phyloP scores from a whole-genome alignment of 1,284 basidiomycete species.

The Puccinia horiana region DNA sequence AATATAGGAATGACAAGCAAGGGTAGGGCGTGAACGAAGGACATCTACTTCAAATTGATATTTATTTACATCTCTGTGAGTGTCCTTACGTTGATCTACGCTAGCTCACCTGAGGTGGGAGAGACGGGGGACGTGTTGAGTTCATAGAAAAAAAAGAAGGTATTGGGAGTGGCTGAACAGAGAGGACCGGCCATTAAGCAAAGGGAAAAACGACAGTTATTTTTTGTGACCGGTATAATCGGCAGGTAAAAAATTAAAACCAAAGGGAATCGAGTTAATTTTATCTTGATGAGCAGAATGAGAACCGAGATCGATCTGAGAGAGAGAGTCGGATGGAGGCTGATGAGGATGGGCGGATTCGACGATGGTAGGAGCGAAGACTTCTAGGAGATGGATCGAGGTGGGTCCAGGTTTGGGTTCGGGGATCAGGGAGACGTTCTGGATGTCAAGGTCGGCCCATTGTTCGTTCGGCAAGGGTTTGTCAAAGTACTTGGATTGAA shows the following conservation, averaged over 20 bases:
- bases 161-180: not conserved
- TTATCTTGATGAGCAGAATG: not conserved
- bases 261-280: not conserved
- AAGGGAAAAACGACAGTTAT: not conserved
- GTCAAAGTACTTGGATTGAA: constrained; percentile 32
- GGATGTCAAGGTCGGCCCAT: constrained; percentile 29
- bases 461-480: constrained; percentile 15
- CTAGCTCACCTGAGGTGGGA: not conserved
- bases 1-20: not conserved
- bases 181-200: not conserved
- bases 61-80: not conserved
- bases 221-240: not conserved
- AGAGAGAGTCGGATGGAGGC: not conserved
- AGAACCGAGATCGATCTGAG: too few relatives aligned
- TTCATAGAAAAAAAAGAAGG: not conserved
- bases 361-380: not conserved
- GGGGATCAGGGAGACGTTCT: constrained; percentile 14
- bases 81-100: not conserved
- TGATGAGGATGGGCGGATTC: not conserved
- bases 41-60: not conserved
- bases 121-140: not conserved
- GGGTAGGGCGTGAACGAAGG: not conserved
- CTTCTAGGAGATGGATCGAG: constrained; percentile 13
- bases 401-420: not conserved
- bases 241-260: constrained; percentile 8